Evolutionary conservation across 768 basidiomycete species (phyloP), one percentile per base, ranked within the genome.

Genomic region (Mycena capillaripes): DNA sequence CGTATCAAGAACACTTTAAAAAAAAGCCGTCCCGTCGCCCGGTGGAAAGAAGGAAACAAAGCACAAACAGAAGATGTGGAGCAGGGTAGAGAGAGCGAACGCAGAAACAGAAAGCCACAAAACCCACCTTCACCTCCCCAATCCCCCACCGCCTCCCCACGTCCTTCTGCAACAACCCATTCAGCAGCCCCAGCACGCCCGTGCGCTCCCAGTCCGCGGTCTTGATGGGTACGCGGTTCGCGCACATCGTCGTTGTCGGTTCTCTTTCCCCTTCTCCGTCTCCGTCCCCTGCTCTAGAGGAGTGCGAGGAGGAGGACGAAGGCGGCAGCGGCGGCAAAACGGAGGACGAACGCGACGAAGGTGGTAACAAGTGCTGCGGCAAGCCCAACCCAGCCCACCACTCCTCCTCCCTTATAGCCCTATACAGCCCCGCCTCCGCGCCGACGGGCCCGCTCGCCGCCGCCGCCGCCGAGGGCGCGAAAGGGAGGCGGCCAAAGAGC

Each of bases 401-500:
- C 9, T 29, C 10, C 3, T 72, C 66, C 29, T 66, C 67, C n/a
- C 74, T 52, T 7, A 75, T 75, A 0, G 63, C 57, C 7, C 74
- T 66, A n/a, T 69, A 75, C 17, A 75, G 36, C 8, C 58, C 56
- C 7, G 61, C 38, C 57, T 69, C 62, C 1, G 58, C 67, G 8
- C 70, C 70, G 25, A 69, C 63, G 3, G 25, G 25, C 4, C 73
- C 70, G 12, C 27, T 29, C 17, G 25, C 10, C 21, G 19, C 25
- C 3, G 63, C 66, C 34, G 12, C 64, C 3, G 29, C 25, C 52
- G 78, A 77, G 2, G 83, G 75, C 25, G 78, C 70, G 81, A 97
- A 99, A 2, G 97, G 97, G 2, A 93, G 90, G 66, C 84, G 85
- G 12, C 96, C 98, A 75, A 97, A 98, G 2, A 99, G 88, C 55